These are phyloP conservation scores for Pseudonectria buxi DNA, from an alignment of 2,329 filamentous ascomycete genomes.

Conservation along the genomic window DNA sequence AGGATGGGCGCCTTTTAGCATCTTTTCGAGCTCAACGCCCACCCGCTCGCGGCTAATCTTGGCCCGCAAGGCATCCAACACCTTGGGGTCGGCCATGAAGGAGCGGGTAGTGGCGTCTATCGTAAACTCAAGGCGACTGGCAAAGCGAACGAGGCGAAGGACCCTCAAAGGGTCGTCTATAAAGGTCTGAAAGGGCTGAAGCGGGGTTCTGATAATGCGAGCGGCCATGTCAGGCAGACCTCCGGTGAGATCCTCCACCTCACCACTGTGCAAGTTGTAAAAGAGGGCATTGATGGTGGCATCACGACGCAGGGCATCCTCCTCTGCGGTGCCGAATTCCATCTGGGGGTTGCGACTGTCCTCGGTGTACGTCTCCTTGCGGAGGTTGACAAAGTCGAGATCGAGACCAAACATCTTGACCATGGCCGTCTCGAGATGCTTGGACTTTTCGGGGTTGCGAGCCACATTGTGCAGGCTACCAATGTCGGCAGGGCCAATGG, in stretches of 20 bases:
- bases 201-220: constrained; percentile 65
- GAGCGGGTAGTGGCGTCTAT: constrained; percentile 65
- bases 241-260: constrained; percentile 79
- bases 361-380: constrained; percentile 86
- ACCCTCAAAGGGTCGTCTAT: constrained; percentile 65
- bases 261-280: constrained; percentile 77
- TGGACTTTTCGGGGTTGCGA: constrained; percentile 91
- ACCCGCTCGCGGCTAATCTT: constrained; percentile 94
- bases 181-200: constrained; percentile 51
- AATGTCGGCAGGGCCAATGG: constrained; percentile 51
- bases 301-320: constrained; percentile 84
- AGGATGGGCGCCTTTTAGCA: constrained; percentile 66
- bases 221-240: constrained; percentile 69
- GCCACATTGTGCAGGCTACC: constrained; percentile 81
- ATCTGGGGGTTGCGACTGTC: constrained; percentile 85
- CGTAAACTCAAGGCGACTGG: constrained; percentile 71
- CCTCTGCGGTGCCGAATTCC: constrained; percentile 86
- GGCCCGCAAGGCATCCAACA: constrained; percentile 67
- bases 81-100: constrained; percentile 73
- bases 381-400: constrained; percentile 88
- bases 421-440: constrained; percentile 88
- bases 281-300: constrained; percentile 94
- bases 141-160: constrained; percentile 80
- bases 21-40: constrained; percentile 83
- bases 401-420: constrained; percentile 80